Evolutionary conservation across 192 early-diverging fungal genomes (phyloP).

Genomic region (Funneliformis geosporum): DNA sequence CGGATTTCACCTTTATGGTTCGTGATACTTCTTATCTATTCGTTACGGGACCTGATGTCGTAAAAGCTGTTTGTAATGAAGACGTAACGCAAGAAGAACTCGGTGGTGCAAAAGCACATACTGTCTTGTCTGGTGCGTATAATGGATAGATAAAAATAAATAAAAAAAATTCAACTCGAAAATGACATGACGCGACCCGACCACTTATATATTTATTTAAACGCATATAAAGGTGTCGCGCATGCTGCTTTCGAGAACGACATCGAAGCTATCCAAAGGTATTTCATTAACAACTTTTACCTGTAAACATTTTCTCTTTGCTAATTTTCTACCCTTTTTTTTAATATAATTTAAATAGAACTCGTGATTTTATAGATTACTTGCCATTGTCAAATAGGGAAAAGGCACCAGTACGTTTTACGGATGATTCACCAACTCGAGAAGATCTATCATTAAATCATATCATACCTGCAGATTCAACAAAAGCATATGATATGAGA

Average conservation of each 20-base stretch:
- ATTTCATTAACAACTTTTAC: conserved; percentile 5
- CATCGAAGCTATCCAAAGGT: conserved; percentile 80
- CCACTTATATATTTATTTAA: neutral
- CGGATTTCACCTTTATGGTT: conserved; percentile 98
- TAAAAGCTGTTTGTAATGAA: conserved; percentile 95
- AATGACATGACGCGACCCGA: neutral
- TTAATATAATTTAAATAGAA: conserved; percentile 36
- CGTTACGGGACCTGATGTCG: conserved; percentile 96
- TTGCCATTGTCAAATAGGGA: conserved; percentile 84
- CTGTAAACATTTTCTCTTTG: neutral
- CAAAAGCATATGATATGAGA: conserved; percentile 94
- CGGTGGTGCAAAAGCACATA: conserved; percentile 89
- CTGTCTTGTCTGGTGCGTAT: conserved; percentile 72
- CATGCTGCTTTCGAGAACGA: conserved; percentile 94
- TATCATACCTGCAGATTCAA: conserved; percentile 88
- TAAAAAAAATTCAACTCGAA: no score
- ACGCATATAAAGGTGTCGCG: conserved; percentile 60
- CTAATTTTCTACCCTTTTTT: neutral
- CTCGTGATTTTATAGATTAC: conserved; percentile 87
- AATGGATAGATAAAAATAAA: no score
- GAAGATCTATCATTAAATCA: conserved; percentile 79
- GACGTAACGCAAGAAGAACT: conserved; percentile 92
- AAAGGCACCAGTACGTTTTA: conserved; percentile 60
- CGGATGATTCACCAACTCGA: conserved; percentile 66
- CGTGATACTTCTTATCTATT: conserved; percentile 92